phyloP scores from a whole-genome alignment of 176 grass and related monocot genomes.

The Raddia distichophylla region DNA sequence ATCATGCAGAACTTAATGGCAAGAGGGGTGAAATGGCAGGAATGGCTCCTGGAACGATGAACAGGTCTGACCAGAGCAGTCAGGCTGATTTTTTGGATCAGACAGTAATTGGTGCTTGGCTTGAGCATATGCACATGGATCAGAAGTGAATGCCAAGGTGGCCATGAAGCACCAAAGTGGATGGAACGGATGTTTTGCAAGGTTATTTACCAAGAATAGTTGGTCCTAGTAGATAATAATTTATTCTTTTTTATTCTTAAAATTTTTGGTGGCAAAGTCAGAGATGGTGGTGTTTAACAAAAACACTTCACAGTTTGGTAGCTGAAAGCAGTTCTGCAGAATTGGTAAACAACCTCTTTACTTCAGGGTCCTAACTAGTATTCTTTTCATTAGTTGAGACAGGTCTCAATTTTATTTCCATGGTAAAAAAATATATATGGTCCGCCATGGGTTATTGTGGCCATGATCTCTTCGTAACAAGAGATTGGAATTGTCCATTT shows the following conservation, averaged over 20 bases:
- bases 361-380: conserved; percentile 58
- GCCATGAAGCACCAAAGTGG: conserved; percentile 17
- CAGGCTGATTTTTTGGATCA: conserved; percentile 63
- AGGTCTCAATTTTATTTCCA: conserved; percentile 12
- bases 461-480: conserved; percentile 39
- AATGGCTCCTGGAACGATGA: conserved; percentile 25
- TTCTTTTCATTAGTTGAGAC: conserved; percentile 64
- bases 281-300: conserved; percentile 52
- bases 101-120: conserved; percentile 64
- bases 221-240: conserved; percentile 76
- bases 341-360: conserved; percentile 48
- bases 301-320: conserved; percentile 49
- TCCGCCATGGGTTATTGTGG: conserved; percentile 37
- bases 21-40: conserved; percentile 31
- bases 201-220: conserved; percentile 51
- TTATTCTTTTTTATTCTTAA: conserved; percentile 72
- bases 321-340: conserved; percentile 47
- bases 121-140: conserved; percentile 77
- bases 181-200: conserved; percentile 42
- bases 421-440: conserved; percentile 23
- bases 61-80: conserved; percentile 32
- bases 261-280: conserved; percentile 59
- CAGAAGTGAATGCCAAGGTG: conserved; percentile 49
- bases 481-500: conserved; percentile 45
- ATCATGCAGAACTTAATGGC: conserved; percentile 42